Percentiles rank a stretch among this genome's conserved stretches.
phyloP scores from a whole-genome alignment of 345 rosid genomes.

The Adansonia digitata region DNA sequence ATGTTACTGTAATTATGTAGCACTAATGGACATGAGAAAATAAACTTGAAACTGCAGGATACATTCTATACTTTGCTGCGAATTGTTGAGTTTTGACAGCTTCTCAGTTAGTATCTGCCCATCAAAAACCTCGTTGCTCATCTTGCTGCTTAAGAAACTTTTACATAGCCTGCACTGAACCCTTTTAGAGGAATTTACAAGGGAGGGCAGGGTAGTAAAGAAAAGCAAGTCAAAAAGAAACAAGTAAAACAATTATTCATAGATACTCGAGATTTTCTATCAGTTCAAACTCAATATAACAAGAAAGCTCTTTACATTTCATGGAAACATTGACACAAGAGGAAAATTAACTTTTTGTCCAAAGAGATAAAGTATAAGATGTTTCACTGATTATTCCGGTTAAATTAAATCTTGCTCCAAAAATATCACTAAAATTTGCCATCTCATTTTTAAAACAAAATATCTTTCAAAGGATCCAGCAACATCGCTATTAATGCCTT shows the following conservation, averaged over 20 bases:
- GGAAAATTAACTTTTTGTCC: background rate
- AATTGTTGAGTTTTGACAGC: slow-evolving; percentile 63
- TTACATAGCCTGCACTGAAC: slow-evolving; percentile 30
- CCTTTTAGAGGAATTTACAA: background rate
- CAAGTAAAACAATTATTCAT: background rate
- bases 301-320: background rate
- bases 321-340: background rate
- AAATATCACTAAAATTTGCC: background rate
- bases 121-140: slow-evolving; percentile 60
- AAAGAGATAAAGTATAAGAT: background rate
- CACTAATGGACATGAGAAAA: background rate
- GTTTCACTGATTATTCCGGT: background rate
- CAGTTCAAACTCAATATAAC: background rate
- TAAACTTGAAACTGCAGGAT: slow-evolving; percentile 28
- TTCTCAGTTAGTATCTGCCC: slow-evolving; percentile 51
- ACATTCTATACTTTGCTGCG: slow-evolving; percentile 77
- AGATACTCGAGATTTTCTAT: background rate
- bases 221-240: background rate
- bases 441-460: background rate
- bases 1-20: background rate
- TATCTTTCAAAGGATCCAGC: background rate
- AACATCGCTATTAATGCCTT: background rate
- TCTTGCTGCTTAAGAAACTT: slow-evolving; percentile 31
- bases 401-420: background rate
- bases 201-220: background rate